Base-by-base conservation (phyloP, 2,329 filamentous ascomycete species). In the Purpureocillium lavendulum region DNA sequence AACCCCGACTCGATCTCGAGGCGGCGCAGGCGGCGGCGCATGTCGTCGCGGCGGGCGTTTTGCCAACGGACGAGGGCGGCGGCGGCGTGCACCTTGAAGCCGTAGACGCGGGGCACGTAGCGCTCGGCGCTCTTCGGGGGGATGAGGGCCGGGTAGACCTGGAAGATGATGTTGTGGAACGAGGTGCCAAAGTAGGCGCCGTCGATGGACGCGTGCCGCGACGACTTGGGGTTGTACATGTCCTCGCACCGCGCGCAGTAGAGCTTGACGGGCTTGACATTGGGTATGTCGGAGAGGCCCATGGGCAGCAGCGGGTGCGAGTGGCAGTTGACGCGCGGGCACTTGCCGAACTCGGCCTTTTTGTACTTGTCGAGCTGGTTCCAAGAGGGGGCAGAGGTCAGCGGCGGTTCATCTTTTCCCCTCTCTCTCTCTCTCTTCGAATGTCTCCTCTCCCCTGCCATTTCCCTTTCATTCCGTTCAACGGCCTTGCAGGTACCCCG, bases 161-260 rank as follows among this genome's bases (percentile, higher is more conserved):
- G 92, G 71, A 98, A 97, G 46, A 98, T 80, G 64, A 98, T 96
- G 67, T 96, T 96, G 73, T 96, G 90, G 72, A 98, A 98, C 3
- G 87, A 94, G 35, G 90, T 89, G 51, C 92, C 92, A 52, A 98
- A 98, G 73, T 97, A 98, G 48, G 92, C 92, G 47, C 92, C 92
- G 60, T 98, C 92, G 55, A 98, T 96, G 43, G 84, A 77, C 37
- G 89, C 88, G 65, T 98, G 92, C 21, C 92, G 87, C 15, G 87
- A 90, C 4, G 92, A 97, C 64, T 98, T 98, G 33, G 92, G 92
- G 66, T 97, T 97, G 74, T 98, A 98, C 43, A 94, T 84, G 61
- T 98, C 92, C 71, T 98, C 92, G 71, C 92, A 98, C 53, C 88
- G 87, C 35, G 85, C 82, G 65, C 92, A 98, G 75, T 95, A 98